phyloP scores from a whole-genome alignment of 1,284 basidiomycete genomes.

The Exobasidium cylindrosporum region DNA sequence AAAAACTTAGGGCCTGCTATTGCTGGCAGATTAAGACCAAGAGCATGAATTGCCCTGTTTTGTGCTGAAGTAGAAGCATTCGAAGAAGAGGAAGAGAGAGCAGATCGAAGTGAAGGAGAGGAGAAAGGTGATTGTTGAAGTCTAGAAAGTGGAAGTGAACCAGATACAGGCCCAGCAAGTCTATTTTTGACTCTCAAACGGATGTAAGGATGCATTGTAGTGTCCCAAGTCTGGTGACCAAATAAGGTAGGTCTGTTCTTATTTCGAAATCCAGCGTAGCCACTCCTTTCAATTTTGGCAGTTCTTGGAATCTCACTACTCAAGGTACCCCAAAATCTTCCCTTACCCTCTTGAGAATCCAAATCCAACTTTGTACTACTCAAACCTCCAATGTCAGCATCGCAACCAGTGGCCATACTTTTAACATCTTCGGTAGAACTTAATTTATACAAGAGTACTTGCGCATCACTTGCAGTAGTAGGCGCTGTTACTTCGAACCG shows the following conservation, averaged over 20 bases:
- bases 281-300: slow-evolving; percentile 56
- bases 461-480: slow-evolving; percentile 23
- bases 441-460: slow-evolving; percentile 36
- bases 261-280: slow-evolving; percentile 74
- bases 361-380: slow-evolving; percentile 60
- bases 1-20: slow-evolving; percentile 58
- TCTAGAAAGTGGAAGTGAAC: neutral
- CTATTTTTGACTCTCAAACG: slow-evolving; percentile 68
- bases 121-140: neutral
- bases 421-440: slow-evolving; percentile 27
- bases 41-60: slow-evolving; percentile 38
- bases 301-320: slow-evolving; percentile 53
- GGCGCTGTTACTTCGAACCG: slow-evolving; percentile 46
- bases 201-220: slow-evolving; percentile 73
- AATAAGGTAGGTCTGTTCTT: slow-evolving; percentile 68
- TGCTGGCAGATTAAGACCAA: slow-evolving; percentile 31
- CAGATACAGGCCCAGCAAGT: slow-evolving; percentile 19
- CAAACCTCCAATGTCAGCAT: slow-evolving; percentile 80
- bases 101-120: neutral
- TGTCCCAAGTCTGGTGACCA: slow-evolving; percentile 75
- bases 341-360: slow-evolving; percentile 31
- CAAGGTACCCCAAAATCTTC: slow-evolving; percentile 54
- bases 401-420: slow-evolving; percentile 69
- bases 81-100: slow-evolving; percentile 9
- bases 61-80: neutral